Conservation (phyloP, 306 rosid species). For the Vicia villosa region DNA sequence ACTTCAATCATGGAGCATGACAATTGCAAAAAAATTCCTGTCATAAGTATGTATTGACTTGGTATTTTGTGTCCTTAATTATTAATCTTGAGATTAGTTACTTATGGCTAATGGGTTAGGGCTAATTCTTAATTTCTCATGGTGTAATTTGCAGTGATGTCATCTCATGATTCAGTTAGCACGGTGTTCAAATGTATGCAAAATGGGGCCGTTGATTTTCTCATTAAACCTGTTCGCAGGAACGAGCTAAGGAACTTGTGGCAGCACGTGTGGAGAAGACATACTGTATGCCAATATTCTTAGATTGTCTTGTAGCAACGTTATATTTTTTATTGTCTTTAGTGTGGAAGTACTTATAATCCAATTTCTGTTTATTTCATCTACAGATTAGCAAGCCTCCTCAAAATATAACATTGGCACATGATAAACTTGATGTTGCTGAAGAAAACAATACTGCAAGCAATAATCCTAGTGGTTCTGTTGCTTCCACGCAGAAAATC, state of each 20-base stretch:
- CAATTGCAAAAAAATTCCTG: constrained; percentile 72
- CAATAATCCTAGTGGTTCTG: constrained; percentile 54
- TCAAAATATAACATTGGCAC: constrained; percentile 39
- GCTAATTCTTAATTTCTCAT: constrained; percentile 32
- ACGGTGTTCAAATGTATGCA: constrained; percentile 70
- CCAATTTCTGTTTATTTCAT: not conserved
- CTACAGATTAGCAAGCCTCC: constrained; percentile 44
- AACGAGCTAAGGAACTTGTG: constrained; percentile 83
- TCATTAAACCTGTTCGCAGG: constrained; percentile 76
- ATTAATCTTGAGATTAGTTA: constrained; percentile 16
- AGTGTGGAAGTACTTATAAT: constrained; percentile 13
- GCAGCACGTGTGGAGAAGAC: constrained; percentile 93
- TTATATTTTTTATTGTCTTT: constrained; percentile 19
- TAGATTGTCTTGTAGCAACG: constrained; percentile 8
- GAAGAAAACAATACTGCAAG: constrained; percentile 52
- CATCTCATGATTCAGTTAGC: constrained; percentile 66
- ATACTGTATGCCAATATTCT: constrained; percentile 52
- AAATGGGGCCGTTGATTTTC: constrained; percentile 81
- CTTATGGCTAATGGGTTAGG: constrained; percentile 24
- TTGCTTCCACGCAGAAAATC: constrained; percentile 45
- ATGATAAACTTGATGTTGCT: constrained; percentile 44
- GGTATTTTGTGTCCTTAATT: constrained; percentile 1
- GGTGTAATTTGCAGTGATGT: constrained; percentile 72
- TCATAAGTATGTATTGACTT: constrained; percentile 69
- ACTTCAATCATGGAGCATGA: constrained; percentile 67